Evolutionary conservation across 306 rosid genomes (phyloP).

Genomic region (Vachellia collinsii): DNA sequence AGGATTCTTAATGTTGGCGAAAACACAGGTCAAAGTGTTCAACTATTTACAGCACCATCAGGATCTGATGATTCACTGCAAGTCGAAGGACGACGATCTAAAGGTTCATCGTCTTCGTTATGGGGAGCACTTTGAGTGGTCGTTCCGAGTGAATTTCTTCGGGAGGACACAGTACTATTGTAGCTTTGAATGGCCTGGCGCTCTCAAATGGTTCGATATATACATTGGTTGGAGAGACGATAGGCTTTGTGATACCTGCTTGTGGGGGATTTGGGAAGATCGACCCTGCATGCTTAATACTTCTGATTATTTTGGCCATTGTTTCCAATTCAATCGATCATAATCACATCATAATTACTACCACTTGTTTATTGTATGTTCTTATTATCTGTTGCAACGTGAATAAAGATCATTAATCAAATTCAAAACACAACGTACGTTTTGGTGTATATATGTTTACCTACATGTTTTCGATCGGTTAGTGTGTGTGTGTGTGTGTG

Average conservation of each 20-base stretch:
- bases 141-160: neutral
- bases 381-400: no score
- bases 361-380: no score
- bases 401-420: no score
- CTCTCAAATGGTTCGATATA: neutral
- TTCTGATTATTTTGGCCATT: neutral
- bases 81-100: neutral
- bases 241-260: neutral
- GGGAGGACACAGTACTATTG: constrained; percentile 5
- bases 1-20: neutral
- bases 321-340: neutral
- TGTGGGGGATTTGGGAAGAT: neutral
- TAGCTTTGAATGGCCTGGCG: neutral
- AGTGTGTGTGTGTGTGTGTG: no score
- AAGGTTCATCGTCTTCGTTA: neutral
- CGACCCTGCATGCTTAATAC: neutral
- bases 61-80: constrained; percentile 11
- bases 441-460: no score
- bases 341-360: neutral
- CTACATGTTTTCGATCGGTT: no score
- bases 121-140: neutral
- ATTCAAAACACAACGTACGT: no score
- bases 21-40: neutral
- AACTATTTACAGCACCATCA: neutral
- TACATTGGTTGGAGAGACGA: constrained; percentile 2